Percentiles rank a stretch among this genome's conserved stretches.
These are phyloP conservation scores for Cyberlindnera bimundalis DNA, from an alignment of 805 yeast genomes.

Conservation along the genomic window DNA sequence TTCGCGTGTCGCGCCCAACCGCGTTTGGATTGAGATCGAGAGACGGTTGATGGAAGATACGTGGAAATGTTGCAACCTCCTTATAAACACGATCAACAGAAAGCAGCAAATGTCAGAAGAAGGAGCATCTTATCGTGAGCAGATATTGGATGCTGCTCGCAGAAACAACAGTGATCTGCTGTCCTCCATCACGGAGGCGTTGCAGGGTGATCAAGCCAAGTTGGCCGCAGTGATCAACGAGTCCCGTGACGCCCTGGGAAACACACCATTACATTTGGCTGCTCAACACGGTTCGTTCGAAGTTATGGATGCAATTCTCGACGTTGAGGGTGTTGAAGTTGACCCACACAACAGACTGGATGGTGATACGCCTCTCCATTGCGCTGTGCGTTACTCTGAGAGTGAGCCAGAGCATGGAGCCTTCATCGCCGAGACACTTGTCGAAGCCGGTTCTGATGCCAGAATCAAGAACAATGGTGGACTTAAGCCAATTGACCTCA, in stretches of 20 bases:
- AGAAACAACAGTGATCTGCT: constrained; percentile 82
- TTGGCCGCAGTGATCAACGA: constrained; percentile 57
- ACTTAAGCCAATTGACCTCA: constrained; percentile 73
- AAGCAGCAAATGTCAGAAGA: constrained; percentile 29
- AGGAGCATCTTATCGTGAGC: constrained; percentile 79
- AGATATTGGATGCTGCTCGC: constrained; percentile 81
- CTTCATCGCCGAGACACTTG: constrained; percentile 70
- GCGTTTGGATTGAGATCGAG: not conserved
- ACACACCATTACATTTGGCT: constrained; percentile 78
- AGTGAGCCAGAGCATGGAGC: constrained; percentile 76
- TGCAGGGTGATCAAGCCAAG: constrained; percentile 22
- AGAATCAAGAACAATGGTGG: constrained; percentile 55
- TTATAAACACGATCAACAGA: not conserved
- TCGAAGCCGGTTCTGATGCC: constrained; percentile 92
- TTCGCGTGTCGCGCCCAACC: constrained; percentile 1
- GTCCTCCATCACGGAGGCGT: constrained; percentile 45
- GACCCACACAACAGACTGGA: constrained; percentile 71
- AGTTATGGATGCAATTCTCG: constrained; percentile 74
- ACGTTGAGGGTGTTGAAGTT: constrained; percentile 86
- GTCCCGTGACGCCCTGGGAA: constrained; percentile 73
- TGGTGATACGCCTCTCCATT: constrained; percentile 88
- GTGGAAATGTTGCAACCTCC: not conserved
- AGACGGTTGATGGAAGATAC: not conserved
- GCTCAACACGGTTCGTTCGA: constrained; percentile 83
- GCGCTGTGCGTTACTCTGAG: constrained; percentile 71